Conservation (phyloP, 768 basidiomycete species). For the Astraeus odoratus region DNA sequence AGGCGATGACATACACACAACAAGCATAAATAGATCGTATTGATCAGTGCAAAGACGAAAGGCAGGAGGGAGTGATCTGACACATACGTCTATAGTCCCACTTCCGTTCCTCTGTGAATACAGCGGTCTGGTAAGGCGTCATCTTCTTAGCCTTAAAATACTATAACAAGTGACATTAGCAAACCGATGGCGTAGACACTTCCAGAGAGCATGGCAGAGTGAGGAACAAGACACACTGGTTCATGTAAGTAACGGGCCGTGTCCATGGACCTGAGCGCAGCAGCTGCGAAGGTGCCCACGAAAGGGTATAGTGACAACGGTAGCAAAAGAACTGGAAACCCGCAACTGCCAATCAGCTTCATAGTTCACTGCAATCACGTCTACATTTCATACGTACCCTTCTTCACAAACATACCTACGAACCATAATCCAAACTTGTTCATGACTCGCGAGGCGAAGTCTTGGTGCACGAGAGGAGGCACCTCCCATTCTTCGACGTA, state of each 20-base stretch:
- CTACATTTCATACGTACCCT: conserved; percentile 11
- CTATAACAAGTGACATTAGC: conserved; percentile 28
- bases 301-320: conserved; percentile 66
- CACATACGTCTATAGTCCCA: conserved; percentile 76
- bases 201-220: background rate
- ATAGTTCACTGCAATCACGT: background rate
- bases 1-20: background rate
- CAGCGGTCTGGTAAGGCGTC: conserved; percentile 56
- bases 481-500: conserved; percentile 78
- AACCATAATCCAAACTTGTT: conserved; percentile 12
- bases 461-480: conserved; percentile 39
- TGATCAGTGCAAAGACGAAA: too few species aligned
- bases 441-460: conserved; percentile 15
- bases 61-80: background rate
- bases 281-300: conserved; percentile 53
- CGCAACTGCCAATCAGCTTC: background rate
- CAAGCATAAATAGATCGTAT: too few species aligned
- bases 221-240: conserved; percentile 38
- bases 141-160: conserved; percentile 86
- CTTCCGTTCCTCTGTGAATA: conserved; percentile 84
- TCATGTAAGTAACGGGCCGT: conserved; percentile 65
- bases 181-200: background rate
- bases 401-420: conserved; percentile 13
- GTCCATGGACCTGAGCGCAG: conserved; percentile 59
- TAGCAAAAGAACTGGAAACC: conserved; percentile 43